Evolutionary conservation across 441 rosid genomes (phyloP), one percentile per base, ranked within the genome.

Genomic region (Monsonia emarginata): DNA sequence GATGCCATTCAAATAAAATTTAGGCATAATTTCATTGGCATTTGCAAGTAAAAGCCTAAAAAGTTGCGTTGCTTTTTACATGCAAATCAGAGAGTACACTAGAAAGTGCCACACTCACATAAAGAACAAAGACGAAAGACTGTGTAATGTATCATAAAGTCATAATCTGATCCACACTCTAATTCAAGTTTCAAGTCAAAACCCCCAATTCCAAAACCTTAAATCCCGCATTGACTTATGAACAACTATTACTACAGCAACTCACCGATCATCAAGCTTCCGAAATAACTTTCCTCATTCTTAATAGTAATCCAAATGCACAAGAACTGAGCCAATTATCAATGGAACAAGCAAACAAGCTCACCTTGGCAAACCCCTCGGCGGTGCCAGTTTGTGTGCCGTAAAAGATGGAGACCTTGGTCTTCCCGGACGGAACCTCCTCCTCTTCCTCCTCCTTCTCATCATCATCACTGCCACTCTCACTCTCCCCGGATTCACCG

Each of bases 331-430:
- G 0, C 96, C 96, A 44, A 85, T 63, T 1, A 76, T 62, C 22
- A 86, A 50, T 31, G 5, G 10, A 0, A 48, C 5, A 50, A 21
- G 2, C 19, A 16, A 4, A 22, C 58, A 21, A 9, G 9, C 59
- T 52, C 27, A 52, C 97, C 95, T 94, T 94, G 5, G 99, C 97
- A 65, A 94, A 94, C 50, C 99, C 99, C 86, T 94, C 99, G 3
- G 99, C 97, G 1, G 99, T 94, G 2, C 99, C 99, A 0, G 99
- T 94, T 69, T 94, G 99, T 0, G 99, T 94, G 16, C 97, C 99
- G 71, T 82, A 91, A 68, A 94, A 82, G 74, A 94, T 76, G 4
- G 94, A 85, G 48, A 94, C 90, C 65, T 84, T 88, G 77, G 82
- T 84, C 69, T 79, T 74, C 11, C 94, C 96, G 56, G 59, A 22